Percentiles rank a stretch among this genome's conserved stretches.
phyloP scores from a whole-genome alignment of 495 filamentous ascomycete species.

The Chaetomium fimeti region DNA sequence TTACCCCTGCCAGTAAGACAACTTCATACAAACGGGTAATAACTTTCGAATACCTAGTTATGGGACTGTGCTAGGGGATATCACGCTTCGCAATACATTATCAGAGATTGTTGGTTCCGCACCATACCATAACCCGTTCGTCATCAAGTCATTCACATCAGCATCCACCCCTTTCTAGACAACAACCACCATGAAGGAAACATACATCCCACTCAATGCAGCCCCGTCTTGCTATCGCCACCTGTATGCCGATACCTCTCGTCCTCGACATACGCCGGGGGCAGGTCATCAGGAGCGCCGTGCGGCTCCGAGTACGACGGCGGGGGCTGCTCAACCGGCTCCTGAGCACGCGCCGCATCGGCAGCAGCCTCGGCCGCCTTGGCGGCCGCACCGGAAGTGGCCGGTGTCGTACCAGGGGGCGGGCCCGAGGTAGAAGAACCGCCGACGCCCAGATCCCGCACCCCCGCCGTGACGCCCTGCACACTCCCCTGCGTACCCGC shows the following conservation, averaged over 20 bases:
- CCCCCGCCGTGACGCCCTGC: slow-evolving; percentile 1
- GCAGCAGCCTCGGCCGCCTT: slow-evolving; percentile 32
- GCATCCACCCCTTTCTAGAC: neutral
- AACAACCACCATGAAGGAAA: too few species aligned
- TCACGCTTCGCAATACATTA: too few species aligned
- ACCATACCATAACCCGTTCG: too few species aligned
- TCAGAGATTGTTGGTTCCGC: too few species aligned
- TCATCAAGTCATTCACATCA: too few species aligned
- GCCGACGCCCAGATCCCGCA: slow-evolving; percentile 16
- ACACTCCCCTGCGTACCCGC: neutral
- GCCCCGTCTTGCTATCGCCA: slow-evolving; percentile 24
- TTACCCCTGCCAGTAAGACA: too few species aligned
- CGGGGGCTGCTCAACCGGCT: slow-evolving; percentile 22
- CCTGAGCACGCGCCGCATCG: neutral
- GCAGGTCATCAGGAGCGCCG: slow-evolving; percentile 19
- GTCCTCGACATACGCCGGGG: slow-evolving; percentile 33
- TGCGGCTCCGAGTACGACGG: slow-evolving; percentile 21
- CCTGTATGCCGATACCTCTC: slow-evolving; percentile 10
- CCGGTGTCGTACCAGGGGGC: too few species aligned
- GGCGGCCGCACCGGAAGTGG: slow-evolving; percentile 14
- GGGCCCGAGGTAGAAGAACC: neutral
- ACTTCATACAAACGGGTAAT: too few species aligned
- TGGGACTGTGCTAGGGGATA: too few species aligned
- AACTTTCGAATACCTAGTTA: too few species aligned
- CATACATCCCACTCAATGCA: neutral